phyloP scores from a whole-genome alignment of 345 rosid species.

The Salix koriyanagi region DNA sequence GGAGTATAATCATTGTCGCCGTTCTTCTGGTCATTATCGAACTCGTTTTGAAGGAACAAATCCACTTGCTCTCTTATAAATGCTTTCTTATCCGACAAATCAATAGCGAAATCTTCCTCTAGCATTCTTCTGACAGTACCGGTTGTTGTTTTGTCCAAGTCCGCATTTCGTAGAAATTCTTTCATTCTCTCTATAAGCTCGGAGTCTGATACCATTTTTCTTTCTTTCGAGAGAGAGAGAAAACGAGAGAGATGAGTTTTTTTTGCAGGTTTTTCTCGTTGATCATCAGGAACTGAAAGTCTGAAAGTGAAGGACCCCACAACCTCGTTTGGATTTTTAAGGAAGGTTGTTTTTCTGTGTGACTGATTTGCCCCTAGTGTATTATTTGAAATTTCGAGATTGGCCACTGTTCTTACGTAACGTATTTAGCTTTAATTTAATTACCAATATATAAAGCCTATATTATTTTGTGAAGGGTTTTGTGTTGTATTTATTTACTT shows the following conservation, averaged over 20 bases:
- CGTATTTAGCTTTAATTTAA: too few species aligned
- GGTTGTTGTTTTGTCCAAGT: constrained; percentile 47
- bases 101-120: constrained; percentile 44
- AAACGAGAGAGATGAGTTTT: background rate
- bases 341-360: too few species aligned
- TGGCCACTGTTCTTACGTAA: too few species aligned
- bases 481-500: too few species aligned
- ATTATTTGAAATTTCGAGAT: too few species aligned
- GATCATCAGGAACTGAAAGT: constrained; percentile 3
- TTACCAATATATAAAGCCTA: too few species aligned
- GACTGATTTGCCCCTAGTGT: too few species aligned
- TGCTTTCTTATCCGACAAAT: constrained; percentile 40
- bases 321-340: too few species aligned
- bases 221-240: too few species aligned
- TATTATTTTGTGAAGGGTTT: too few species aligned
- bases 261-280: constrained; percentile 24
- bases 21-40: constrained; percentile 7
- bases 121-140: constrained; percentile 38
- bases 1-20: constrained; percentile 18
- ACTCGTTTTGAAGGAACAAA: constrained; percentile 34
- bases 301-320: constrained; percentile 2
- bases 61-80: constrained; percentile 50
- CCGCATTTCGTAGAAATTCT: constrained; percentile 37
- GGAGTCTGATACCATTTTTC: constrained; percentile 42
- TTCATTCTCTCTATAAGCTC: constrained; percentile 35